Evolutionary conservation across 257 asterid genomes (phyloP), one percentile per base, ranked within the genome.

Genomic region (Pogostemon cablin): DNA sequence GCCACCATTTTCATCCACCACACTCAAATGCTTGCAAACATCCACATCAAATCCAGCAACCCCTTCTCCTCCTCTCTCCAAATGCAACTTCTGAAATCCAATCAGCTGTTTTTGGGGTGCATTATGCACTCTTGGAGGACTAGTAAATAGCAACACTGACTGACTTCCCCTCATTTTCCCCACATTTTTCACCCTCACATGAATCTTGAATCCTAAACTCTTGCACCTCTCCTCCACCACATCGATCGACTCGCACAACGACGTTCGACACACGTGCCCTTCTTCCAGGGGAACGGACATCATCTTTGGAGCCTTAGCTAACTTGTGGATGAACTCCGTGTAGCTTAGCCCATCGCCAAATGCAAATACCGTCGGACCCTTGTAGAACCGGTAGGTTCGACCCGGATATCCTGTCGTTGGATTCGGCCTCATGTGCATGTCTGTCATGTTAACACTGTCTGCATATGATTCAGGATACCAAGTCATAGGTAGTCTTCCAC

Each of bases 401-500:
- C 96, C 97, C 0, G 98, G 97, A 70, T 79, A 88, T 1, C 95
- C 92, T 0, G 87, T 83, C 34, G 76, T 56, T 0, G 90, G 87
- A 37, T 93, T 81, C 25, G 97, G 77, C 56, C 98, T 87, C 95
- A 93, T 90, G 80, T 84, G 77, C 98, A 93, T 90, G 62, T 85
- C 82, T 0, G 96, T 90, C 97, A 93, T 90, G 49, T 76, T 72
- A 0, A 93, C 92, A 10, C 75, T 80, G 32, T 83, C 93, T 0
- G 53, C 90, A 49, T 81, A 91, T 3, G 86, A 72, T 9, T 91
- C 86, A 1, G 97, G 98, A 60, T 93, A 93, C 98, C 98, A 93
- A 66, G 98, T 93, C 96, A 88, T 87, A 0, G 98, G 97, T 5
- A 93, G 80, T 67, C 87, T 85, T 57, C 99, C 97, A 73, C 96